phyloP scores from a whole-genome alignment of 1,284 basidiomycete species.

The Cutaneotrichosporon mucoides region DNA sequence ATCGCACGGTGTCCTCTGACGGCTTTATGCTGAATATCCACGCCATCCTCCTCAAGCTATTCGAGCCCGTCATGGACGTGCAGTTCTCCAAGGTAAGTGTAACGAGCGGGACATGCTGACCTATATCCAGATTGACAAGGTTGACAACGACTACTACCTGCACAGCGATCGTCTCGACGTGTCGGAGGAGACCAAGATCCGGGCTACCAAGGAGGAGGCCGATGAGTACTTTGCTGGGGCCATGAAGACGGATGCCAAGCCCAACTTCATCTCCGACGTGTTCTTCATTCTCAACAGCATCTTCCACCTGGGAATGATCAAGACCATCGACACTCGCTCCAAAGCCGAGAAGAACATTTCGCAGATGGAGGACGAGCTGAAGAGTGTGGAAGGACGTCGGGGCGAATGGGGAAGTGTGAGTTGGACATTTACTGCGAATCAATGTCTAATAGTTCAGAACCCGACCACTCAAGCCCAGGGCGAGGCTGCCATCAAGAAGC shows the following conservation, averaged over 20 bases:
- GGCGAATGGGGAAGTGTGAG: slow-evolving; percentile 63
- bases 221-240: slow-evolving; percentile 63
- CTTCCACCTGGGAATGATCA: slow-evolving; percentile 79
- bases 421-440: slow-evolving; percentile 11
- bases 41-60: slow-evolving; percentile 73
- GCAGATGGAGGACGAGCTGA: slow-evolving; percentile 72
- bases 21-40: slow-evolving; percentile 92
- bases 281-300: slow-evolving; percentile 83
- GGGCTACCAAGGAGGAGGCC: slow-evolving; percentile 77
- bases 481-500: slow-evolving; percentile 57
- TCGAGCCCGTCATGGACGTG: slow-evolving; percentile 96
- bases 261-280: slow-evolving; percentile 91
- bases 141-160: slow-evolving; percentile 78
- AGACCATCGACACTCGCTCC: slow-evolving; percentile 69
- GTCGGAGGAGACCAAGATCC: slow-evolving; percentile 83
- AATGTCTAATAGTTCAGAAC: slow-evolving; percentile 23
- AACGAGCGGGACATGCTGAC: too few relatives aligned
- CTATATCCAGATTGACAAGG: slow-evolving; percentile 66
- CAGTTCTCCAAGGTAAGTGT: slow-evolving; percentile 63
- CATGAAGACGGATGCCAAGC: slow-evolving; percentile 34
- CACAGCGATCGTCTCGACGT: slow-evolving; percentile 68
- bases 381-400: slow-evolving; percentile 67
- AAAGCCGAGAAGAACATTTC: slow-evolving; percentile 67
- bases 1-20: slow-evolving; percentile 79
- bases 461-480: slow-evolving; percentile 57